Evolutionary conservation across 2,329 filamentous ascomycete species (phyloP), one percentile per base, ranked within the genome.

Genomic region (Sporothrix mexicana): DNA sequence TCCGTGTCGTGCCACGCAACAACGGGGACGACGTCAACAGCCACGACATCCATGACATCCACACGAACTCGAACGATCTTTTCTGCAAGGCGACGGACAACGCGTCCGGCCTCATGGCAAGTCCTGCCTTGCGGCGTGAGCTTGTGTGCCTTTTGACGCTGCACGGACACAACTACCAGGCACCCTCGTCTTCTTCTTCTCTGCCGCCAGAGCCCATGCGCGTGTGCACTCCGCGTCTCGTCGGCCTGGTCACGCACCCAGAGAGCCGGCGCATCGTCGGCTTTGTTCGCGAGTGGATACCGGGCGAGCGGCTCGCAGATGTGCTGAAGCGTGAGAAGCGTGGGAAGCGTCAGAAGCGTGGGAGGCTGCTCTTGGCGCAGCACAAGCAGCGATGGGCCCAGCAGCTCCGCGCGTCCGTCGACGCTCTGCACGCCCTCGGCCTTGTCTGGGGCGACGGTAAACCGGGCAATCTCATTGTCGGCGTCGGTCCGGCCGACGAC

Each of bases 401-500:
- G 69, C 78, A 81, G 73, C 76, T 81, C 51, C 74, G 76, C n/a
- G 67, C 77, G 57, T 77, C 76, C 0, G 72, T 81, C 15, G 23
- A 76, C 41, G 41, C 23, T n/a, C 75, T 82, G 12, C 79, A 81
- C 70, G 10, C 70, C n/a, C 73, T 75, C 15, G 78, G 76, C 1
- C 64, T 79, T 10, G 74, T 79, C 41, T 82, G 79, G 80, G 79
- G 79, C 10, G 77, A 80, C 75, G 80, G 77, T 2, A 81, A 79
- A 74, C 67, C 78, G 23, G 74, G 70, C 51, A 83, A 83, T 55
- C 78, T 84, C 72, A 75, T 84, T 71, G 79, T 84, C 49, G 80
- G 83, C 73, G 49, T 43, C n/a, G 70, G 61, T 43, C 43, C 20
- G 17, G 36, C 51, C 36, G 68, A 61, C 69, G 57, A 71, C 68